Conservation (phyloP, 2,329 filamentous ascomycete species). For the Calonectria hawksworthii region DNA sequence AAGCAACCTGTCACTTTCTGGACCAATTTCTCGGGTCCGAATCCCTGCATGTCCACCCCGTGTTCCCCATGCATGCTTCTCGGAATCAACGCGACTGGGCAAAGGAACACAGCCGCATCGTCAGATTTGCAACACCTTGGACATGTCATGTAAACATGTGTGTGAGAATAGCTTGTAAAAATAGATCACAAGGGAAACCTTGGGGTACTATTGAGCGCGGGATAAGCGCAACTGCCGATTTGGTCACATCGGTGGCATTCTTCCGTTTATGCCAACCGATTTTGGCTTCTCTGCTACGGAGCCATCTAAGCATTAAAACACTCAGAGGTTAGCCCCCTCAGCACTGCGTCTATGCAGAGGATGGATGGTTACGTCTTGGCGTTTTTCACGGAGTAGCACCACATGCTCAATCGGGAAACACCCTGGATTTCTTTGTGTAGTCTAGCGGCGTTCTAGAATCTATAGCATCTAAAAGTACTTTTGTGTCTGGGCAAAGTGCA, state of each 20-base stretch:
- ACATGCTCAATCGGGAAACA: not conserved
- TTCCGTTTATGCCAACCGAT: not conserved
- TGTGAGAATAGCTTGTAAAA: not conserved
- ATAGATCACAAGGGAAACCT: not conserved
- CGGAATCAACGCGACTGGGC: not conserved
- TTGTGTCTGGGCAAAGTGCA: conserved; percentile 46
- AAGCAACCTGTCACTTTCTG: not conserved
- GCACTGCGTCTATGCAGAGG: not conserved
- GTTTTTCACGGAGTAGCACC: not conserved
- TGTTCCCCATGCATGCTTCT: not conserved
- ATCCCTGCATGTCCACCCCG: not conserved
- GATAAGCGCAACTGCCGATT: not conserved
- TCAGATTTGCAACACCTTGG: not conserved
- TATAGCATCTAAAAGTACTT: conserved; percentile 36
- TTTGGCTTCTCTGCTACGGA: not conserved
- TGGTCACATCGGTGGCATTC: not conserved
- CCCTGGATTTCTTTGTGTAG: not conserved
- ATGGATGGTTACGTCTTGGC: not conserved
- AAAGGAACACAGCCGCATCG: not conserved
- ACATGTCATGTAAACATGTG: not conserved
- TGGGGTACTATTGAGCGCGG: too few relatives aligned
- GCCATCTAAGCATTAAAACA: too few relatives aligned
- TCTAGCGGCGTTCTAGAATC: not conserved
- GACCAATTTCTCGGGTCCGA: not conserved
- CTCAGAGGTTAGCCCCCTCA: not conserved